Evolutionary conservation across 2,329 filamentous ascomycete species (phyloP).

Genomic region (Onygenales sp.): DNA sequence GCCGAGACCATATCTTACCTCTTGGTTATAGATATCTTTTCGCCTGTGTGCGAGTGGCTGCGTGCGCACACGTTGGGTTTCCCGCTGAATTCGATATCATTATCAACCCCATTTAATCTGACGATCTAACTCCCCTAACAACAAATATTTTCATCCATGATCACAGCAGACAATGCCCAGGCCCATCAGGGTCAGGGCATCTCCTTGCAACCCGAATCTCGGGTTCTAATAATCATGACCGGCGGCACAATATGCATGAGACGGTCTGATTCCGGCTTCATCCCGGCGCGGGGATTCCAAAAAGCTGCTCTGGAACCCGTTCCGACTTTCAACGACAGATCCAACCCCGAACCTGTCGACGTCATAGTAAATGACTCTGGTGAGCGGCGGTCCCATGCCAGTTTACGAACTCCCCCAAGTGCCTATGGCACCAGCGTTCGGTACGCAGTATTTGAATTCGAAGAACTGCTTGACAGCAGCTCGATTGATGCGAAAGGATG

Average conservation of each 20-base stretch:
- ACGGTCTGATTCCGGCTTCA: slow-evolving; percentile 65
- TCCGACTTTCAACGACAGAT: slow-evolving; percentile 76
- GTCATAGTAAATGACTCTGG: slow-evolving; percentile 44
- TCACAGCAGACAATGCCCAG: not conserved
- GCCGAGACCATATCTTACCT: too few species aligned
- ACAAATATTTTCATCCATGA: not conserved
- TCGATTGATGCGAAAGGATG: slow-evolving; percentile 81
- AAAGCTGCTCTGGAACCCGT: slow-evolving; percentile 72
- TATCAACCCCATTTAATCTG: not conserved
- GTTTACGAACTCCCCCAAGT: slow-evolving; percentile 69
- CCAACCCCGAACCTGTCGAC: slow-evolving; percentile 45
- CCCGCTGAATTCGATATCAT: too few species aligned
- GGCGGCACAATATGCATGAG: slow-evolving; percentile 81
- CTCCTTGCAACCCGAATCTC: slow-evolving; percentile 50
- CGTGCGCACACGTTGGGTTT: too few species aligned
- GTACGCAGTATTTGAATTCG: slow-evolving; percentile 77
- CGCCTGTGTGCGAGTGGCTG: too few species aligned
- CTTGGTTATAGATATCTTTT: too few species aligned
- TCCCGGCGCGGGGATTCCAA: slow-evolving; percentile 72
- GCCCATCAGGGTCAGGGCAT: not conserved
- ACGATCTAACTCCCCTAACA: not conserved
- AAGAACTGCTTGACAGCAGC: slow-evolving; percentile 75
- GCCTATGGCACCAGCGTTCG: slow-evolving; percentile 72
- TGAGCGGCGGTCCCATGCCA: slow-evolving; percentile 48
- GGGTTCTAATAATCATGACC: slow-evolving; percentile 84